Evolutionary conservation across 2,329 filamentous ascomycete genomes (phyloP).

Genomic region (Fusarium verticillioides): DNA sequence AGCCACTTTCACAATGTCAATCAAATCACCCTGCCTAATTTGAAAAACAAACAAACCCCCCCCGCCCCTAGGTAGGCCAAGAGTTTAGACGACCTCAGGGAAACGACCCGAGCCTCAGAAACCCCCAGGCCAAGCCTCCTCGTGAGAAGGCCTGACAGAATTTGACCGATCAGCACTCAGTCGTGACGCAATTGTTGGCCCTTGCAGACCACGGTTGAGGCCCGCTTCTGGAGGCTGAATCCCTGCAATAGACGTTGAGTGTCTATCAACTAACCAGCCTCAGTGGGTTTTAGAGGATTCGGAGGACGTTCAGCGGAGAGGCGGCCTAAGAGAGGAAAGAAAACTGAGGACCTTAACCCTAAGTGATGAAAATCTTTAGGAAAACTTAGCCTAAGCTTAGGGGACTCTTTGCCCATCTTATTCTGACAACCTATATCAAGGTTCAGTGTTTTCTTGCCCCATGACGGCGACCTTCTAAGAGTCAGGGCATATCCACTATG

Average conservation of each 20-base stretch:
- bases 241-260: constrained; percentile 2
- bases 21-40: constrained; percentile 27
- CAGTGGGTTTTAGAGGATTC: constrained; percentile 14
- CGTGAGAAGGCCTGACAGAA: constrained; percentile 41
- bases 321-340: not conserved
- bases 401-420: too few species aligned
- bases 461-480: constrained; percentile 1
- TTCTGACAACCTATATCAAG: too few species aligned
- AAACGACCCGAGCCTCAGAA: constrained; percentile 36
- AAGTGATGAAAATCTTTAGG: too few species aligned
- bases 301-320: constrained; percentile 12
- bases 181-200: constrained; percentile 49
- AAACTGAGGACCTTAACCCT: too few species aligned
- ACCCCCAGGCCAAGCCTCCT: constrained; percentile 26
- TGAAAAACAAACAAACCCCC: constrained; percentile 31
- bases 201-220: constrained; percentile 40
- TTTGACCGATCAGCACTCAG: constrained; percentile 45
- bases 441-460: too few species aligned
- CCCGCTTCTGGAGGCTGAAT: constrained; percentile 19
- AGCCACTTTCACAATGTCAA: not conserved
- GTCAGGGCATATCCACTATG: constrained; percentile 18
- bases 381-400: too few species aligned
- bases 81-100: constrained; percentile 34
- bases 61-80: constrained; percentile 32
- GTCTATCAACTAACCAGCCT: constrained; percentile 21